phyloP scores from a whole-genome alignment of 169 alveolate genomes.

The Eimeria maxima region DNA sequence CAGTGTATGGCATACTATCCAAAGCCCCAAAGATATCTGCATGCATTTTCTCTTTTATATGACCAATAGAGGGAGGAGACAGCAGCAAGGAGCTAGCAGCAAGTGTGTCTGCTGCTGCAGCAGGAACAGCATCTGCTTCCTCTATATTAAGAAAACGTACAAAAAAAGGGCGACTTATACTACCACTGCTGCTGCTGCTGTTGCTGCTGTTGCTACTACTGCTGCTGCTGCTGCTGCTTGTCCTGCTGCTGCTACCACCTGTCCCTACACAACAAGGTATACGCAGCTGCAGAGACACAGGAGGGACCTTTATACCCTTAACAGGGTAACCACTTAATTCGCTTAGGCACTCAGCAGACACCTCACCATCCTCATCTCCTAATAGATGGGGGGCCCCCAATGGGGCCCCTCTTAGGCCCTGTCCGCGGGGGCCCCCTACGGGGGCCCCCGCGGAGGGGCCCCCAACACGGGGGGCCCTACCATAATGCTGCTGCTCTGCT shows the following conservation, averaged over 20 bases:
- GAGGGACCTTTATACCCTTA: not conserved
- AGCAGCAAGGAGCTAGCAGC: conserved; percentile 42
- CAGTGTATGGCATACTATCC: not conserved
- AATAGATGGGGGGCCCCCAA: no score
- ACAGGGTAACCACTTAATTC: not conserved
- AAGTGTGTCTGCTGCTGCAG: conserved; percentile 49
- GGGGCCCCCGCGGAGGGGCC: not conserved
- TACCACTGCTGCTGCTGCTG: conserved; percentile 36
- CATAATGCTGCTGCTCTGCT: not conserved
- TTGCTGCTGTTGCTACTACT: conserved; percentile 35
- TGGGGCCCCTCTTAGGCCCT: not conserved
- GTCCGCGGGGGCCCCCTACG: not conserved
- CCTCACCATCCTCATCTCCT: not conserved
- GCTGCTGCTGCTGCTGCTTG: not conserved
- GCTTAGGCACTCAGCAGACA: not conserved
- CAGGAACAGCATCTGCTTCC: conserved; percentile 65
- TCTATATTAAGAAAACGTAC: conserved; percentile 66
- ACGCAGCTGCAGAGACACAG: conserved; percentile 19
- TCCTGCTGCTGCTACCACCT: not conserved
- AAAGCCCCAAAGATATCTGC: not conserved
- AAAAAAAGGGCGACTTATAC: conserved; percentile 4
- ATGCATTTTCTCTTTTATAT: conserved; percentile 10
- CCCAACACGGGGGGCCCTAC: not conserved
- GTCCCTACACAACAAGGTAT: no score
- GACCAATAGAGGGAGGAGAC: conserved; percentile 24